A percentile compares a stretch with the other conserved stretches of the same genome.
Conservation (phyloP, 2,329 filamentous ascomycete genomes). For the Colletotrichum sp. region DNA sequence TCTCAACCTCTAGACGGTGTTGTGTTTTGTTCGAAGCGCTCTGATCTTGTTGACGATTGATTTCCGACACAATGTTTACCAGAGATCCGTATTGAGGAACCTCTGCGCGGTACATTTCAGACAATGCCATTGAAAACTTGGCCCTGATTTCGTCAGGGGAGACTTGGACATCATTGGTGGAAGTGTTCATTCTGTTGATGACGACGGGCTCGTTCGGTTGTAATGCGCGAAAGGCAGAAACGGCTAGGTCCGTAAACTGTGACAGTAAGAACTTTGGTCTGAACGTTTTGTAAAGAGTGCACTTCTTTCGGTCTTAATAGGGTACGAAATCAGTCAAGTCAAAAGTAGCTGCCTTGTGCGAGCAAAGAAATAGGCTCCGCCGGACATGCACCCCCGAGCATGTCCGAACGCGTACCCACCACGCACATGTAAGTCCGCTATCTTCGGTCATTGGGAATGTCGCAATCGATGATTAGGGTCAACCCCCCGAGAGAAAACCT, state of each 20-base stretch:
- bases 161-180: not conserved
- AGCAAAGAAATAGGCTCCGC: not conserved
- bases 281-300: not conserved
- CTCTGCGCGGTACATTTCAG: slow-evolving; percentile 27
- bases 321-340: not conserved
- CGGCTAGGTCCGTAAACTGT: not conserved
- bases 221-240: not conserved
- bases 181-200: not conserved
- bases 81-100: slow-evolving; percentile 27
- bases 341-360: not conserved
- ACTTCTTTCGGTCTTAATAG: not conserved
- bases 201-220: accelerated
- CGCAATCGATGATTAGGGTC: accelerated
- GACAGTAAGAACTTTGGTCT: accelerated
- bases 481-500: not conserved
- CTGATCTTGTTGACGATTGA: slow-evolving; percentile 4
- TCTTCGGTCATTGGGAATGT: not conserved
- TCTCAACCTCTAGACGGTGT: slow-evolving; percentile 25
- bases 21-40: not conserved
- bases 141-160: slow-evolving; percentile 26
- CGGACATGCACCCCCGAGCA: not conserved
- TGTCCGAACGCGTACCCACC: not conserved
- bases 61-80: slow-evolving; percentile 22
- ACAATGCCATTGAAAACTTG: slow-evolving; percentile 24
- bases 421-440: not conserved